These are phyloP conservation scores for Clitopilus hobsonii DNA, from an alignment of 768 basidiomycete species.

Conservation along the genomic window DNA sequence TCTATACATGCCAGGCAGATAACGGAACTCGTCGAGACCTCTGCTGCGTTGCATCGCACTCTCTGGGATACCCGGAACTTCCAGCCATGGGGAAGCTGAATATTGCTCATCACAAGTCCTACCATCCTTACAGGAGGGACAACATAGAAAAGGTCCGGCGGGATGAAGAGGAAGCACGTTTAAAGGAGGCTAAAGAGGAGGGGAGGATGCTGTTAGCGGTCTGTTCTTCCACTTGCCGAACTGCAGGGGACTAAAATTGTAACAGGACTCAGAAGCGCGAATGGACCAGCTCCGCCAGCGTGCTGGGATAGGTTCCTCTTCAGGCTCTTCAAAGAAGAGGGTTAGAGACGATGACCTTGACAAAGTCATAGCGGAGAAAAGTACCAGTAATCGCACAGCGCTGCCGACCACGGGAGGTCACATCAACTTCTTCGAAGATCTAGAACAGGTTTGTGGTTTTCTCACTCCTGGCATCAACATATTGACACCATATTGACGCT, in stretches of 20 bases:
- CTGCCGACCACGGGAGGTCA: constrained; percentile 55
- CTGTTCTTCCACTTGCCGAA: constrained; percentile 19
- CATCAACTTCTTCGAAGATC: constrained; percentile 80
- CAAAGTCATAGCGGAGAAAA: constrained; percentile 26
- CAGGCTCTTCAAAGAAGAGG: constrained; percentile 28
- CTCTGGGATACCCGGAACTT: background rate
- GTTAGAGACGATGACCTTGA: constrained; percentile 32
- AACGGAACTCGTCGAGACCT: too few relatives aligned
- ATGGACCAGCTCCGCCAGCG: constrained; percentile 59
- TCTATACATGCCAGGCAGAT: too few relatives aligned
- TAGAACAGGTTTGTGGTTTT: constrained; percentile 70
- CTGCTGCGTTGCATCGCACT: too few relatives aligned
- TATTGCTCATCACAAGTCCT: constrained; percentile 89
- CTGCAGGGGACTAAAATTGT: background rate
- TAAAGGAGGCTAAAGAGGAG: constrained; percentile 64
- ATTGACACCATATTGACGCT: background rate
- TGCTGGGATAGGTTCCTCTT: constrained; percentile 37
- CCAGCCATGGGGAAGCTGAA: constrained; percentile 77
- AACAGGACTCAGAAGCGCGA: constrained; percentile 77
- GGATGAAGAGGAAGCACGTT: constrained; percentile 77
- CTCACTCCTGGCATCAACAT: background rate
- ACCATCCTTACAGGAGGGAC: constrained; percentile 81
- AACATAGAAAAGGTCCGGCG: constrained; percentile 77
- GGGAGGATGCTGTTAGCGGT: constrained; percentile 71
- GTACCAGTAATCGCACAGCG: constrained; percentile 26